Base-by-base conservation (phyloP, 2,329 filamentous ascomycete genomes). In the Chalara sp. region DNA sequence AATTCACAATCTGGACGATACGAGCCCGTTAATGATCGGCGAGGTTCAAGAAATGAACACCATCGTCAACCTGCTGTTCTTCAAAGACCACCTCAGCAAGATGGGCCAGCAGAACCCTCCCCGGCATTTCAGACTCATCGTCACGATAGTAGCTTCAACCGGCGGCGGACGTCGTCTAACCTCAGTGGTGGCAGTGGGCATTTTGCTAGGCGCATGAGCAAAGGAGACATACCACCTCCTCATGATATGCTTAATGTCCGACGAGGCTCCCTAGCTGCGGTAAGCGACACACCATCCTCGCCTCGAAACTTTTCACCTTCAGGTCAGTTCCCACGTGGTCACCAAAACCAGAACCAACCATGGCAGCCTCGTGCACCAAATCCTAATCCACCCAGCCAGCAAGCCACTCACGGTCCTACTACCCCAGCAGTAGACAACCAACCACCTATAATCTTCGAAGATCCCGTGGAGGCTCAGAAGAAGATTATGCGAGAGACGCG, bases 1-100 rank as follows among this genome's bases (percentile, higher is more conserved):
- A 96, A 97, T 66, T 95, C 92, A n/a, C 87, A 95, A 50, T 96
- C 89, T 49, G 92, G 92, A 13, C 85, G 89, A 47, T 95, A 96
- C 60, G 92, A 97, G 65, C 90, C 91, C 12, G 92, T 91, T 4
- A 74, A 79, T 48, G 89, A 96, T 50, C 84, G 90, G 37, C 82
- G 89, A 57, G 81, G 80, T 13, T 82, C 86, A 56, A 81, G 86
- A 47, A 79, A 82, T 50, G 87, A 93, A 48, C 76, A 80, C 54
- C 76, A 80, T 51, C 81, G 87, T 46, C 85, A 92, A 57, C 86
- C 89, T 29, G 79, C 89, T 11, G 71, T 97, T 6, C 70, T 97
- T 44, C 91, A 96, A 65, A 78, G 92, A 44, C 80, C 85, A 21
- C 35, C 35, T 37, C 78, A 80, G 37, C 73, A 79, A 44, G 83